Evolutionary conservation across 1,284 basidiomycete species (phyloP).

Genomic region (Lignosus rhinocerotis): DNA sequence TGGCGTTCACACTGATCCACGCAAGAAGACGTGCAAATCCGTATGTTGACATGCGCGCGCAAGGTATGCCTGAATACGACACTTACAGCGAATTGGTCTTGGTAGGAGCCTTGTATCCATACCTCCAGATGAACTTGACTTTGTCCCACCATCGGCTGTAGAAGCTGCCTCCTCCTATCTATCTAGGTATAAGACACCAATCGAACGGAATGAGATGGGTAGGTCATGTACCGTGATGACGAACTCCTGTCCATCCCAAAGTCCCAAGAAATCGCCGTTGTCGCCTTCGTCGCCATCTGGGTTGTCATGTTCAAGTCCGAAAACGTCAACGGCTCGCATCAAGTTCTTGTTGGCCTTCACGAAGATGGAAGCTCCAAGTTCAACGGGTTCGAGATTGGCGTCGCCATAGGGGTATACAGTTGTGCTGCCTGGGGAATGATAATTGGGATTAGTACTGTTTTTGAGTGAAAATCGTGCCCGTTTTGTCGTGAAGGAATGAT

Average conservation of each 20-base stretch:
- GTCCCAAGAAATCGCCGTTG: slow-evolving; percentile 54
- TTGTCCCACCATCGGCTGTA: slow-evolving; percentile 68
- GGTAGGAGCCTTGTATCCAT: slow-evolving; percentile 73
- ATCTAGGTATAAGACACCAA: not conserved
- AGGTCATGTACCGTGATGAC: slow-evolving; percentile 57
- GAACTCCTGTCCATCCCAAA: slow-evolving; percentile 86
- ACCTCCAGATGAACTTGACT: slow-evolving; percentile 75
- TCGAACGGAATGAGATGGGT: not conserved
- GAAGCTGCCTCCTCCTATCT: slow-evolving; percentile 41
- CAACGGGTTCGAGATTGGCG: slow-evolving; percentile 60
- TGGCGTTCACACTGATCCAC: slow-evolving; percentile 51
- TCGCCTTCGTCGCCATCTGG: slow-evolving; percentile 38
- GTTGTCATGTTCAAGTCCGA: slow-evolving; percentile 64
- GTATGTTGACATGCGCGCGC: not conserved
- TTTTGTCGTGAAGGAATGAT: not conserved
- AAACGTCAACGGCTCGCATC: slow-evolving; percentile 78
- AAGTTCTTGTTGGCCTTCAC: slow-evolving; percentile 82
- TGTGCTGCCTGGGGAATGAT: slow-evolving; percentile 62
- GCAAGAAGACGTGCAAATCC: not conserved
- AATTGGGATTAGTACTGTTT: not conserved
- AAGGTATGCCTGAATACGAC: not conserved
- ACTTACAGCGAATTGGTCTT: slow-evolving; percentile 57
- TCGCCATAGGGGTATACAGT: slow-evolving; percentile 79
- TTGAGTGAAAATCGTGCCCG: too few relatives aligned
- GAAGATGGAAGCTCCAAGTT: slow-evolving; percentile 90